Conservation (phyloP, 148 eudicot species). For the Beta vulgaris region DNA sequence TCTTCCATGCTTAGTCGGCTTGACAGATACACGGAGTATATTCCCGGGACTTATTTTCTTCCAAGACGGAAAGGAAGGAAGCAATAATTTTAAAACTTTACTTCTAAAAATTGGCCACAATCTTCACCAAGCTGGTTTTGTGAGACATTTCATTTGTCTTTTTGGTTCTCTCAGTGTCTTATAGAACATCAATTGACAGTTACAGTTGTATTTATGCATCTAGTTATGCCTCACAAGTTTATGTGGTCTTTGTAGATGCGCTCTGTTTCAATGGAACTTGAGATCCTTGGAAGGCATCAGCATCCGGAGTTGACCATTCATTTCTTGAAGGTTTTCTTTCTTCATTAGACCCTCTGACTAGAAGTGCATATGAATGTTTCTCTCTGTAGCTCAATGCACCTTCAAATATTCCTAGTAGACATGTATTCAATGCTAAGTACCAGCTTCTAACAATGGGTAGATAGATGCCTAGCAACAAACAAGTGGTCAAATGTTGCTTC, state of each 20-base stretch:
- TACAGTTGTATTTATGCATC: too few species aligned
- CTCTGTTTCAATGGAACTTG: constrained; percentile 78
- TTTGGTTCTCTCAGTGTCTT: neutral
- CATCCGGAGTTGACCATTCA: constrained; percentile 87
- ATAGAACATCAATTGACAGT: neutral
- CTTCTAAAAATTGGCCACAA: neutral
- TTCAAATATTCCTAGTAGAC: too few species aligned
- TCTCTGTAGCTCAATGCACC: neutral
- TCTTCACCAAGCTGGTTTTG: neutral
- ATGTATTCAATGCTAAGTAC: neutral
- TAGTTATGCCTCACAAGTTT: constrained; percentile 8
- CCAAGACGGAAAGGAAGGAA: neutral
- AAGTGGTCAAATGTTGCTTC: neutral
- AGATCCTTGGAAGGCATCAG: constrained; percentile 88
- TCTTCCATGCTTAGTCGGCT: neutral
- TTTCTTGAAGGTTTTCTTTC: constrained; percentile 62
- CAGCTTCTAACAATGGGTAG: neutral
- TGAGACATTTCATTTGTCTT: neutral
- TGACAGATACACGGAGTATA: neutral
- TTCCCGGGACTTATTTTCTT: too few species aligned
- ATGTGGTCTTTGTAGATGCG: constrained; percentile 62
- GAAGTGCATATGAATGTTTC: neutral
- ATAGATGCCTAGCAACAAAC: neutral
- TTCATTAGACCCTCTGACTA: neutral
- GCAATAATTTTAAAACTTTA: neutral